Evolutionary conservation across 129 eudicot genomes (phyloP), one percentile per base, ranked within the genome.

Genomic region (Flaveria brownii): DNA sequence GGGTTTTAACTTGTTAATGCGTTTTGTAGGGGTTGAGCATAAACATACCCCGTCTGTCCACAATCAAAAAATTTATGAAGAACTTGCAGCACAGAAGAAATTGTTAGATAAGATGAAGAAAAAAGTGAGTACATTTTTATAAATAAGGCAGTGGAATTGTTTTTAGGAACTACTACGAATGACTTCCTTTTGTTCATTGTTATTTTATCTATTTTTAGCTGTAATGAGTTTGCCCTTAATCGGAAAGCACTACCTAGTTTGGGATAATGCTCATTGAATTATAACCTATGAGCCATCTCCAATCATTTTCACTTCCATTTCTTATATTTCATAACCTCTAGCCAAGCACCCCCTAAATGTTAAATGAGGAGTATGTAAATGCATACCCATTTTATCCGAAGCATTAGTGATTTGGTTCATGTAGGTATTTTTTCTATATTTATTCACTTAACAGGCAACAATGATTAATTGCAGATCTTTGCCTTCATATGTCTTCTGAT

Each of bases 51-150:
- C 83, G 49, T 83, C 88, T 2, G 42, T n/a, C 57, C 84, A 86
- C 62, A 91, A 91, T 52, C 76, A 74, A 50, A 80, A 75, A 72
- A 76, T 84, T 59, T 80, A 71, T 6, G 84, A 80, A 62, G 93
- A 94, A 81, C 90, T 94, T 65, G 81, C 59, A 25, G 55, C 68
- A 25, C 89, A 86, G 64, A 88, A 77, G 89, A 91, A 86, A 75
- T 77, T 62, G 73, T 69, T 94, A 79, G 93, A 89, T 45, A 87
- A 78, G 64, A 68, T 94, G 83, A 91, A 78, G 83, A 89, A 84
- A 78, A 94, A 91, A 84, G 98, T 91, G 14, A 86, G 80, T 85
- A 13, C 51, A 10, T 41, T 49, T 23, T 0, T 62, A 57, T 16
- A 25, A 59, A 3, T 51, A 14, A 66, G 39, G 51, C 71, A 65